Base-by-base conservation (phyloP, 768 basidiomycete species). In the Symmetrospora coprosmae region DNA sequence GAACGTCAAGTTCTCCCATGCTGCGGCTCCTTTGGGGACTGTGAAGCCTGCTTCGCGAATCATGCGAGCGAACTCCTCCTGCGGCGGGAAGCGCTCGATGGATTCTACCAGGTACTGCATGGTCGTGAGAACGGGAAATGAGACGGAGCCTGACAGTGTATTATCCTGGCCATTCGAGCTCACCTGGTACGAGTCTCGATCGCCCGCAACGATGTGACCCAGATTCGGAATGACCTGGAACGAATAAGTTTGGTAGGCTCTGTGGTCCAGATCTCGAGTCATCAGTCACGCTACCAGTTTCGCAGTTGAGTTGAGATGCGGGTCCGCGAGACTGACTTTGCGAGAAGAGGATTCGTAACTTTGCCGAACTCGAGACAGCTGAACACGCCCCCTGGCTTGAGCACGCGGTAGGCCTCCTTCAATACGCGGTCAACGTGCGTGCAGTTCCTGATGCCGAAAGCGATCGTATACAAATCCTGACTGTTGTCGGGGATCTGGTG, bases 361-460 rank as follows among this genome's bases (percentile, higher is more conserved):
- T 81, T 85, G 72, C 88, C 89, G 74, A 99, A 97, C 72, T 99
- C 94, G 49, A 99, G 80, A 70, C 91, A 94, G 9, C 88, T 86
- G 72, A 99, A 91, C 9, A 81, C 85, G 49, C 89, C 94, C 60
- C 94, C 94, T 0, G 94, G 94, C 72, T 91, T 96, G 33, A 99
- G 79, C 14, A 97, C 90, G 23, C 94, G 81, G 72, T 92, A 75
- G 1, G 94, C 94, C 71, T 96, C 89, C 60, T 78, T 78, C 43
- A 99, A 76, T 16, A 89, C 94, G 23, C 81, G 82, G 1, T 86
- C 84, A 60, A 96, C 81, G 47, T 86, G 87, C 17, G 94, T 99
- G 75, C 88, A 91, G 71, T 99, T 99, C 37, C 94, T 80, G 66
- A 97, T 97, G 25, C 94, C 92, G 67, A 99, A 99, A 0, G 94